phyloP scores from a whole-genome alignment of 805 yeast genomes.

The Lipomyces spencermartinsiae region DNA sequence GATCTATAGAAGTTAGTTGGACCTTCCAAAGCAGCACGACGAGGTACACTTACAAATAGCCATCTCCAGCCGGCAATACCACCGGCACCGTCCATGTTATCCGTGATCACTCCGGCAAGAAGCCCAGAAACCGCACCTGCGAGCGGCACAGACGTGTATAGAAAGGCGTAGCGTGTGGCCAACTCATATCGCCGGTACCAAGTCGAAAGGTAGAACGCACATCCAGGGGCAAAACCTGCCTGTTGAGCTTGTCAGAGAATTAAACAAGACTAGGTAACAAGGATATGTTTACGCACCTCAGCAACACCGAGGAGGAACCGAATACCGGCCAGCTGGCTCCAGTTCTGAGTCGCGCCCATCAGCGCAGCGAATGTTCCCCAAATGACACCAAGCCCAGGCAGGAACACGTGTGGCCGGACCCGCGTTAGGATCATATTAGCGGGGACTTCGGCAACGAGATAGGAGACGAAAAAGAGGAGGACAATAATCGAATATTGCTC shows the following conservation, averaged over 20 bases:
- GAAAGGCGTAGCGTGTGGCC: constrained; percentile 49
- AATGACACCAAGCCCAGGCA: constrained; percentile 13
- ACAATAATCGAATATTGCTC: constrained; percentile 14
- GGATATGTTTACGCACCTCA: constrained; percentile 56
- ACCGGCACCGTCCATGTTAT: constrained; percentile 50
- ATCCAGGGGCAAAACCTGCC: constrained; percentile 33
- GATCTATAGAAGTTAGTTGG: constrained; percentile 36
- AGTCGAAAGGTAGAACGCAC: neutral
- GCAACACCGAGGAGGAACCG: constrained; percentile 55
- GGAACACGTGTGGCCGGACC: constrained; percentile 14
- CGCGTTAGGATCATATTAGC: constrained; percentile 14
- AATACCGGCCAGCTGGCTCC: constrained; percentile 48
- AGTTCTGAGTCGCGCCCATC: constrained; percentile 6
- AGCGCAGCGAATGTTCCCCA: constrained; percentile 15
- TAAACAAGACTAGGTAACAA: constrained; percentile 56
- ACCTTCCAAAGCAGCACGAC: no score
- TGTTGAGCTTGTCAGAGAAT: constrained; percentile 60
- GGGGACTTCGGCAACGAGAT: constrained; percentile 11
- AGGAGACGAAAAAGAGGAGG: constrained; percentile 13
- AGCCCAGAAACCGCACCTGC: constrained; percentile 63
- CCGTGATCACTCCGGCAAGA: constrained; percentile 59
- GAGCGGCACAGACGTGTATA: constrained; percentile 56
- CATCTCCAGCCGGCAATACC: constrained; percentile 60
- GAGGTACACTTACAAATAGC: constrained; percentile 47
- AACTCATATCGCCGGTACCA: neutral